These are phyloP conservation scores for Backusella australiensis DNA, from an alignment of 192 early-diverging fungal genomes.

Conservation along the genomic window DNA sequence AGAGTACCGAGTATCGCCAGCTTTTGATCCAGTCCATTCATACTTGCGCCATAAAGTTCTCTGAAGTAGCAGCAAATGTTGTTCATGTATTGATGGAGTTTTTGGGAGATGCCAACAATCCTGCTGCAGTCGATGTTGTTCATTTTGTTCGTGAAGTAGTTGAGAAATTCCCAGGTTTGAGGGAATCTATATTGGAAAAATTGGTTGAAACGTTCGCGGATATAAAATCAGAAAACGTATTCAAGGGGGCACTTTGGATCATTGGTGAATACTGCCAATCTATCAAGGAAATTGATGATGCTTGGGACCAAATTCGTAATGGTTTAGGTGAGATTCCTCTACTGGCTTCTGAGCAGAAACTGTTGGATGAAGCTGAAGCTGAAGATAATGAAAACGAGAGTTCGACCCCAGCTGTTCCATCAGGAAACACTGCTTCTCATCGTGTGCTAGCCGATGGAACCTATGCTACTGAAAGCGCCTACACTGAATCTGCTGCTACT, in stretches of 20 bases:
- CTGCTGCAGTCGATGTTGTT: constrained; percentile 92
- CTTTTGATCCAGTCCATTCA: constrained; percentile 97
- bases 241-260: constrained; percentile 98
- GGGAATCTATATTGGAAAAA: constrained; percentile 76
- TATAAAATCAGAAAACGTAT: constrained; percentile 88
- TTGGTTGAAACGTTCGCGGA: constrained; percentile 84
- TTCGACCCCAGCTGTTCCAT: not conserved
- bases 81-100: constrained; percentile 96
- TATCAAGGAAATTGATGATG: constrained; percentile 76
- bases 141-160: constrained; percentile 97
- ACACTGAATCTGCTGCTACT: constrained; percentile 56
- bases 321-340: constrained; percentile 92
- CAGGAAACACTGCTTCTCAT: constrained; percentile 57
- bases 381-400: constrained; percentile 40
- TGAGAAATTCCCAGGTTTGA: constrained; percentile 92
- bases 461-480: constrained; percentile 94
- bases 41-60: constrained; percentile 92
- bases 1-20: constrained; percentile 92
- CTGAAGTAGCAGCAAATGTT: constrained; percentile 92
- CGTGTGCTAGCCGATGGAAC: constrained; percentile 95
- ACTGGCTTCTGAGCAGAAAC: constrained; percentile 87
- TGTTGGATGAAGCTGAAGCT: constrained; percentile 68
- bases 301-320: constrained; percentile 79
- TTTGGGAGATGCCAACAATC: constrained; percentile 84
- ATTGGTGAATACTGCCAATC: constrained; percentile 92